Evolutionary conservation across 495 filamentous ascomycete species (phyloP), one percentile per base, ranked within the genome.

Genomic region (Tricharina praecox): DNA sequence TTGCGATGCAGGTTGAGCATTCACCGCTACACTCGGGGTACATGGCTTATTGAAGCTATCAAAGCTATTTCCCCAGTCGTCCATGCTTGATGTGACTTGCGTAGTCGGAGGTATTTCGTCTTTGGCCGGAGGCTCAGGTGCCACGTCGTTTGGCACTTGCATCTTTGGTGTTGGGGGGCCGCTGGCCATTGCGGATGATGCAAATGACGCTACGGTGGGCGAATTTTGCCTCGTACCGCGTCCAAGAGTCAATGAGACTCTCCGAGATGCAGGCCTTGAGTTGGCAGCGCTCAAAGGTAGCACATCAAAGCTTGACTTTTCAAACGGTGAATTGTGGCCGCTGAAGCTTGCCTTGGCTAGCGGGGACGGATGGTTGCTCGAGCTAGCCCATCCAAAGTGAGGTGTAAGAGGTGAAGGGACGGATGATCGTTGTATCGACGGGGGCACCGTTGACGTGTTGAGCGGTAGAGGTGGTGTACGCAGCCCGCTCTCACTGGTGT

Each of bases 41-140:
- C 50, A 45, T 23, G 42, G 18, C 18, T 33, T 16, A 23, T 23
- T 16, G 34, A 51, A 48, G 45, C 49, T 51, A 25, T 54, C 56
- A 4, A 59, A 58, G 21, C 43, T 23, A 21, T 47, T n/a, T n/a
- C n/a, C 48, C 56, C 54, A 59, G 38, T 51, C 55, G 23, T 47
- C 54, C 8, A 53, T 42, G 13, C 7, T 32, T 32, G 28, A 32
- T 32, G 28, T 13, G 13, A 13, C 13, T 32, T 5, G 7, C 13
- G 5, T 32, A 32, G 13, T 13, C 13, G 28, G 28, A 13, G 28
- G 5, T 32, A 13, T 32, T 32, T 5, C 13, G 5, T 32, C 28
- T 32, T 32, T 32, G 13, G 13, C 5, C 7, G 28, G 13, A 5
- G 7, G 7, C 13, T 13, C 28, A 32, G 28, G 28, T 32, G 28